Evolutionary conservation across 768 basidiomycete species (phyloP).

Genomic region (Trametopsis cervina): DNA sequence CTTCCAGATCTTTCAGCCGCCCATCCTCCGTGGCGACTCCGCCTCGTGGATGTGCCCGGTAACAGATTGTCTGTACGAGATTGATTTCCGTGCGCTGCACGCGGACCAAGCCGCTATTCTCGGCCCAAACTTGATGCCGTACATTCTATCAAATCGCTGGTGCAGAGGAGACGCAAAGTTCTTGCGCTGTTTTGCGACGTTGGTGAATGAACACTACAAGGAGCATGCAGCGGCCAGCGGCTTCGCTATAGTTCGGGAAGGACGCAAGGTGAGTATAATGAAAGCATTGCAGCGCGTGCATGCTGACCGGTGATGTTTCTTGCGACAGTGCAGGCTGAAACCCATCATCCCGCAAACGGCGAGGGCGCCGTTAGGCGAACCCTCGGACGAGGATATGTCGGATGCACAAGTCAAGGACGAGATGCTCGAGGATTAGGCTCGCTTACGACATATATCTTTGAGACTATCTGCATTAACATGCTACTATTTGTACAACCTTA

Average conservation of each 20-base stretch:
- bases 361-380: no score
- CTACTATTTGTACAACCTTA: no score
- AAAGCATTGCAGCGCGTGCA: no score
- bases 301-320: no score
- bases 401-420: no score
- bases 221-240: conserved; percentile 17
- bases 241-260: conserved; percentile 7
- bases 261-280: conserved; percentile 7
- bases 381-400: no score
- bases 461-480: no score
- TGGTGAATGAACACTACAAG: conserved; percentile 19
- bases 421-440: no score
- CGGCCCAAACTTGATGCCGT: neutral
- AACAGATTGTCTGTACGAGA: conserved; percentile 32
- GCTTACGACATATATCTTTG: no score
- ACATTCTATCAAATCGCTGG: conserved; percentile 11
- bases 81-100: conserved; percentile 31
- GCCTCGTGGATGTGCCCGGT: conserved; percentile 44
- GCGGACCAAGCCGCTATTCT: neutral
- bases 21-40: neutral
- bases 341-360: no score
- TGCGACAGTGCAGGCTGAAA: no score
- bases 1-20: no score
- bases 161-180: conserved; percentile 8
- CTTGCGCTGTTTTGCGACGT: conserved; percentile 10